Base-by-base conservation (phyloP, 176 grass and related monocot genomes). In the Zoysia japonica region DNA sequence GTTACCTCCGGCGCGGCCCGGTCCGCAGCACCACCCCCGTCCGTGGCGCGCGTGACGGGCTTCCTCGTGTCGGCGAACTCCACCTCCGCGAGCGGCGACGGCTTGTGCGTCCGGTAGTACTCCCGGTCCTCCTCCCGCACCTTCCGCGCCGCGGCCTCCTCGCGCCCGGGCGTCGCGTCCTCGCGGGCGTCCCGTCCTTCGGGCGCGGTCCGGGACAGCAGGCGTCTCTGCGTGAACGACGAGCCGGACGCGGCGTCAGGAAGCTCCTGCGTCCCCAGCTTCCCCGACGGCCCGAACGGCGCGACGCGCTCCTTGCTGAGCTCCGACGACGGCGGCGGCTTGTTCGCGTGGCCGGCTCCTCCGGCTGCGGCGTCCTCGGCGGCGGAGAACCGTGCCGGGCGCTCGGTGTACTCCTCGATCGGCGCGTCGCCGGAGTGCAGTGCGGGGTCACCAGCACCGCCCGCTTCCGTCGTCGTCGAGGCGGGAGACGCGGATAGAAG, bases 71-170 rank as follows among this genome's bases (percentile, higher is more conserved):
- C 89, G 3, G 65, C 87, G 48, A 92, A 86, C 82, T 93, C 87
- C 53, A 94, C 61, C 82, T 94, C 85, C 17, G 91, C 84, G 7
- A 92, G 67, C 41, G 91, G 80, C 65, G 94, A 97, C 70, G 94
- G 87, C 87, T 92, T 97, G 89, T 85, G 94, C 20, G 87, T 83
- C 70, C 76, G 53, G 77, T 93, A 97, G 76, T 93, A 97, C 80
- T 84, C 84, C 77, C 74, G 53, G 79, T 83, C 71, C 52, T 90
- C 84, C 67, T 84, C 71, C 68, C 85, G 42, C 68, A 82, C 84
- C 47, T 82, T 78, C 61, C 88, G 2, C 5, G 11, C 75, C 78
- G 45, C 65, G 0, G 73, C 17, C 47, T 70, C 84, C 6, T 65
- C 41, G 35, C 35, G 14, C 1, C 65, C 83, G 4, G 80, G 71